Evolutionary conservation across 495 filamentous ascomycete species (phyloP), one percentile per base, ranked within the genome.

Genomic region (Polyplosphaeria fusca): DNA sequence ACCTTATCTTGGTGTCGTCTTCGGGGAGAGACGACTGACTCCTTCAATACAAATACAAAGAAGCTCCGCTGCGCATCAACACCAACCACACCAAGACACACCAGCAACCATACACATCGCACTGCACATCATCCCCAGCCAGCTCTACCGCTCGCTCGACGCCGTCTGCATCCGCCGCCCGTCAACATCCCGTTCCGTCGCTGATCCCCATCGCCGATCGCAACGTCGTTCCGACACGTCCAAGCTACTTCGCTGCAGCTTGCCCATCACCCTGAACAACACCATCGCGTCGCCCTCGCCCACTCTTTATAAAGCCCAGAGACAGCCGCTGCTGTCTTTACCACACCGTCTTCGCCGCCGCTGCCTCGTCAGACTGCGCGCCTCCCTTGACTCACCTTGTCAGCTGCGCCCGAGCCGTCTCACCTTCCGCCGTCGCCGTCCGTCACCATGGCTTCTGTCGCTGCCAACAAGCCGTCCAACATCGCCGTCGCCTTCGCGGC

Each of bases 401-500:
- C 53, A 47, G 42, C 42, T 23, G 32, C 55, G 42, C 46, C 27
- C 28, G 19, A 26, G 18, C 42, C 27, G 16, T 35, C 30, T 35
- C 39, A 42, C 38, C 32, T 28, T 39, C 41, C 25, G 32, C 38
- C 37, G 38, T 24, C n/a, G 30, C 45, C 52, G 32, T 55, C 67
- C 60, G 64, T 67, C 67, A 72, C 74, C 65, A 86, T 85, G 84
- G 82, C 84, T 74, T 73, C 75, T 52, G 35, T 27, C 44, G 24
- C 44, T 30, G 53, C 59, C 55, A 66, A 43, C 54, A 77, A 70
- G 60, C 66, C 67, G 49, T 82, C 82, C 67, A 83, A 75, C 74
- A 78, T 81, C 68, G 77, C 79, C 50, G 78, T 81, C 76, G 83
- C 82, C 68, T 77, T 83, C 70, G 81, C 81, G 74, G 79, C 79